These are phyloP conservation scores for Huntiella bhutanensis DNA, from an alignment of 2,329 filamentous ascomycete genomes.

Conservation along the genomic window DNA sequence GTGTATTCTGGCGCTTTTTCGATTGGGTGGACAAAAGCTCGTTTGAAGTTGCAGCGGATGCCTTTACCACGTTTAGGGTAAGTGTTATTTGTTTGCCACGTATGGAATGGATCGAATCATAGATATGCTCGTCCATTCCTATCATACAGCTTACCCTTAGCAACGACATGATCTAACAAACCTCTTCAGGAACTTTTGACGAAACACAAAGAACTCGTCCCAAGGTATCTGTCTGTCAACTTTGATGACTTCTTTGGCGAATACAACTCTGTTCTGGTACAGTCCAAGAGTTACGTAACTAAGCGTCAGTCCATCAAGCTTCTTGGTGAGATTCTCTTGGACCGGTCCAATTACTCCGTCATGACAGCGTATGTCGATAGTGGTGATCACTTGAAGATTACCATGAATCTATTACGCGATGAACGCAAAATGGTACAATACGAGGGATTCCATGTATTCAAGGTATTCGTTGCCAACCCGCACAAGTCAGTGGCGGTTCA, in stretches of 20 bases:
- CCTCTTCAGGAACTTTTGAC: slow-evolving; percentile 66
- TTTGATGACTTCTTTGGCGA: slow-evolving; percentile 84
- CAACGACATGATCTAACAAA: neutral
- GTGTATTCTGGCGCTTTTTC: slow-evolving; percentile 94
- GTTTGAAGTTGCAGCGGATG: slow-evolving; percentile 92
- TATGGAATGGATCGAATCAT: neutral
- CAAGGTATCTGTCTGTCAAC: slow-evolving; percentile 71
- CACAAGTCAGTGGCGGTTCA: slow-evolving; percentile 95
- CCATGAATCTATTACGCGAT: slow-evolving; percentile 91
- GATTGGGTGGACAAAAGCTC: slow-evolving; percentile 92
- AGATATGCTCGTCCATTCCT: neutral
- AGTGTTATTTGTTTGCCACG: slow-evolving; percentile 15
- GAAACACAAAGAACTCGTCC: slow-evolving; percentile 79
- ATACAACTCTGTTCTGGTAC: slow-evolving; percentile 74
- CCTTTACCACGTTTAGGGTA: slow-evolving; percentile 92
- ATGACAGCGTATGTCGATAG: slow-evolving; percentile 96
- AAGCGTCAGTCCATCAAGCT: slow-evolving; percentile 97
- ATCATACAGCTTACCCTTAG: neutral
- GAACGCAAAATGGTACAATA: slow-evolving; percentile 99
- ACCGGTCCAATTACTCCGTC: slow-evolving; percentile 89
- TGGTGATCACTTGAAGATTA: slow-evolving; percentile 89
- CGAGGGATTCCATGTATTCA: slow-evolving; percentile 98
- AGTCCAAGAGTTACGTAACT: slow-evolving; percentile 90
- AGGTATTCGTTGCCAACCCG: slow-evolving; percentile 96
- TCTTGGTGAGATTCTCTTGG: slow-evolving; percentile 81